phyloP scores from a whole-genome alignment of 305 asterid genomes.

The Fraxinus greggii region DNA sequence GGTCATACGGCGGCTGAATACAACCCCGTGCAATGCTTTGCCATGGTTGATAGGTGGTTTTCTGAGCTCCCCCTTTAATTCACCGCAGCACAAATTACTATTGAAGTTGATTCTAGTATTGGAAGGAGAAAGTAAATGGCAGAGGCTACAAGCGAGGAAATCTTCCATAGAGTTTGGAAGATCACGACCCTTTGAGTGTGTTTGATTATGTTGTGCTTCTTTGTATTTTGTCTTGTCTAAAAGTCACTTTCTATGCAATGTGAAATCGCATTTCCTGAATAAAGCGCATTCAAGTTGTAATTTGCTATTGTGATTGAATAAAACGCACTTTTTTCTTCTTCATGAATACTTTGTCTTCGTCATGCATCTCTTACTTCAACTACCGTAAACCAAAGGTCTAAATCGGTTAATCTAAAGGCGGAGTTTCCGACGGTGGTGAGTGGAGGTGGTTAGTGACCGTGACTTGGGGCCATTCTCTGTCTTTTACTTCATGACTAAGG shows the following conservation, averaged over 20 bases:
- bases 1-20: conserved; percentile 19
- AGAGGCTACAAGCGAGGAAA: neutral
- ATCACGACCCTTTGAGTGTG: neutral
- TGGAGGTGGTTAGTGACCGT: neutral
- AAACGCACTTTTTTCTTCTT: neutral
- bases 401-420: neutral
- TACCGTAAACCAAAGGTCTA: neutral
- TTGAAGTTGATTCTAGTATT: neutral
- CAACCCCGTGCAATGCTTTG: conserved; percentile 3
- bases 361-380: neutral
- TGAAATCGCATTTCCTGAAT: neutral
- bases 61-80: conserved; percentile 1
- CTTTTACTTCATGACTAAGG: neutral
- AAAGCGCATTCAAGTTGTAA: neutral
- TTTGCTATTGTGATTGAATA: neutral
- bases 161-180: neutral
- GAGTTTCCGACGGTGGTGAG: neutral
- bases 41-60: conserved; percentile 23
- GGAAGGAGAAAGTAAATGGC: neutral
- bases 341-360: neutral
- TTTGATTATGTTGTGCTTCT: neutral
- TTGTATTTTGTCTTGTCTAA: neutral
- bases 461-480: neutral
- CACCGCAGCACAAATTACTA: neutral
- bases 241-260: neutral